A percentile compares a stretch with the other conserved stretches of the same genome.
Conservation (phyloP, 2,329 filamentous ascomycete genomes). For the Talaromyces sp. region DNA sequence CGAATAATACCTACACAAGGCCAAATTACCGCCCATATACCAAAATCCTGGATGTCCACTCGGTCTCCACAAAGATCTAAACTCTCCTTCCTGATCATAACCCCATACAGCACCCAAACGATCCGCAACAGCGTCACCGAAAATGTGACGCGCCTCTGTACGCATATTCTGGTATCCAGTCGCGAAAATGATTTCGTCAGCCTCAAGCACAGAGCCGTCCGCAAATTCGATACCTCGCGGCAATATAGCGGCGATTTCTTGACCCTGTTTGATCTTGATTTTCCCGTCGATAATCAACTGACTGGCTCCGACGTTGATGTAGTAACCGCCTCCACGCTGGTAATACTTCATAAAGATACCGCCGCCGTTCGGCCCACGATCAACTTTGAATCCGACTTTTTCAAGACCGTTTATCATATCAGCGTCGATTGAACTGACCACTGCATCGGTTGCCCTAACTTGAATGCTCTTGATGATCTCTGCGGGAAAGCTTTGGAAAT, state of each 20-base stretch:
- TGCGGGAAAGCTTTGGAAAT: conserved; percentile 53
- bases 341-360: conserved; percentile 61
- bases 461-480: conserved; percentile 59
- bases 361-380: conserved; percentile 52
- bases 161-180: conserved; percentile 63
- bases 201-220: conserved; percentile 55
- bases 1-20: conserved; percentile 59
- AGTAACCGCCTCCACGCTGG: conserved; percentile 63
- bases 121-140: conserved; percentile 59
- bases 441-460: conserved; percentile 37
- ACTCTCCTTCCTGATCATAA: conserved; percentile 52
- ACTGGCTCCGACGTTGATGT: conserved; percentile 63
- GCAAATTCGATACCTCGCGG: conserved; percentile 47
- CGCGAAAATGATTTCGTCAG: conserved; percentile 60
- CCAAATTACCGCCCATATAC: conserved; percentile 63
- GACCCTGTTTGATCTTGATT: conserved; percentile 60
- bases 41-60: conserved; percentile 62
- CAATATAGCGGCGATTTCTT: conserved; percentile 52
- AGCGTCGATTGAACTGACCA: conserved; percentile 31
- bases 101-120: conserved; percentile 59
- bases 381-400: conserved; percentile 57
- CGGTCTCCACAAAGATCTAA: conserved; percentile 55
- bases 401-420: conserved; percentile 43
- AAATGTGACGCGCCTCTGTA: conserved; percentile 54
- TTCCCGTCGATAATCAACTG: conserved; percentile 59